Conservation (phyloP, 2,329 filamentous ascomycete genomes). For the Ceratocystis diversiconidia region DNA sequence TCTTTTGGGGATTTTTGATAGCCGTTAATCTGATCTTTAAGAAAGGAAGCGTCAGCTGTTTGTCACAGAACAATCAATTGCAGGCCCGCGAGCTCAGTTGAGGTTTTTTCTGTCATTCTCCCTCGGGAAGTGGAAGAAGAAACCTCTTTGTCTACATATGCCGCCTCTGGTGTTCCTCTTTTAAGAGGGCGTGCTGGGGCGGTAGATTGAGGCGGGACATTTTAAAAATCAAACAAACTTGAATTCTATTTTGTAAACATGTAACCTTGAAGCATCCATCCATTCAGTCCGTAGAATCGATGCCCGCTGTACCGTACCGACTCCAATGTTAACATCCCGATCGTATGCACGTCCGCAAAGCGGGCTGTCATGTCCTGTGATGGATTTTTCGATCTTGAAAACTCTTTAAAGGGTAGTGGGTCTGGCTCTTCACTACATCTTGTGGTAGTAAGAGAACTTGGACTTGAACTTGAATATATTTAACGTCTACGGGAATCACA, state of each 20-base stretch:
- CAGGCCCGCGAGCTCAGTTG: conserved; percentile 19
- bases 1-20: not conserved
- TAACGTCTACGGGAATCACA: too few species aligned
- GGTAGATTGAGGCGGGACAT: conserved; percentile 19
- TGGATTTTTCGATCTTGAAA: too few species aligned
- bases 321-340: too few species aligned
- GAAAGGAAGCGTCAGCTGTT: conserved; percentile 19
- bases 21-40: not conserved
- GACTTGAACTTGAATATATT: too few species aligned
- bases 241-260: not conserved
- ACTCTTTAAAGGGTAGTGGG: too few species aligned
- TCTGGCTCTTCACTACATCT: too few species aligned
- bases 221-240: not conserved
- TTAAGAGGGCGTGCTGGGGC: conserved; percentile 12
- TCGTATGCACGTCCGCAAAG: too few species aligned
- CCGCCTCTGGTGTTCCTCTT: conserved; percentile 8
- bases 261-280: not conserved
- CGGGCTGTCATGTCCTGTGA: too few species aligned
- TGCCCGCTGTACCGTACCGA: not conserved
- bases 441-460: too few species aligned
- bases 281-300: conserved; percentile 8
- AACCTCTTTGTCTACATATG: conserved; percentile 17
- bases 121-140: not conserved
- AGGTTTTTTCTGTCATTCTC: not conserved
- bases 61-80: conserved; percentile 20